phyloP scores from a whole-genome alignment of 2,329 filamentous ascomycete species.

The Phaeosphaeria sp. region DNA sequence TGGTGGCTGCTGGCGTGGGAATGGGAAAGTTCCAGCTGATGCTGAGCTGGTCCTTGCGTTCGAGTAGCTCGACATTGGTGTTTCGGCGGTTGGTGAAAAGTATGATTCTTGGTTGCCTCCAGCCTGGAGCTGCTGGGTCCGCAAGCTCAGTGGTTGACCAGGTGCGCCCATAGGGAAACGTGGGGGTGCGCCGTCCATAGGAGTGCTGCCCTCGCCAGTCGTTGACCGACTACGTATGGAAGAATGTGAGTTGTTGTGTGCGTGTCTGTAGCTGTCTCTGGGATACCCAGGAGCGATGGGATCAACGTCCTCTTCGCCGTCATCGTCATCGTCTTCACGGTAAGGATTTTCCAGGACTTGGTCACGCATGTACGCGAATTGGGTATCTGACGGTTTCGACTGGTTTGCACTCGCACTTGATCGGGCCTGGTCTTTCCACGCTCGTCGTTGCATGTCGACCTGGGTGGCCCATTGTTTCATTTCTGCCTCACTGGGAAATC shows the following conservation, averaged over 20 bases:
- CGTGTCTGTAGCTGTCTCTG: constrained; percentile 59
- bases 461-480: constrained; percentile 91
- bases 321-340: constrained; percentile 64
- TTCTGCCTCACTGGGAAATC: constrained; percentile 86
- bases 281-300: constrained; percentile 43
- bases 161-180: constrained; percentile 71
- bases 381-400: constrained; percentile 66
- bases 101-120: constrained; percentile 82
- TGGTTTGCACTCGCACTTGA: constrained; percentile 54
- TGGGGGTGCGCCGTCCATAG: constrained; percentile 62
- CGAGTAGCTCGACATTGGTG: constrained; percentile 66
- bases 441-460: constrained; percentile 74
- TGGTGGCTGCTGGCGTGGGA: constrained; percentile 75
- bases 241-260: constrained; percentile 74
- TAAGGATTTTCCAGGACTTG: constrained; percentile 83
- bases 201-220: constrained; percentile 72
- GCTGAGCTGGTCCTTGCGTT: constrained; percentile 72
- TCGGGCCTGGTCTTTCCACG: constrained; percentile 59
- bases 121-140: constrained; percentile 67
- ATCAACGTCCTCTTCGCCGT: constrained; percentile 54
- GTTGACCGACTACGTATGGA: constrained; percentile 78
- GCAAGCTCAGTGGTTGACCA: constrained; percentile 67
- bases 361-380: constrained; percentile 82
- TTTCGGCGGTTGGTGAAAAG: constrained; percentile 87
- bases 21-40: constrained; percentile 78